Base-by-base conservation (phyloP, 345 rosid species). In the Rhodamnia argentea region DNA sequence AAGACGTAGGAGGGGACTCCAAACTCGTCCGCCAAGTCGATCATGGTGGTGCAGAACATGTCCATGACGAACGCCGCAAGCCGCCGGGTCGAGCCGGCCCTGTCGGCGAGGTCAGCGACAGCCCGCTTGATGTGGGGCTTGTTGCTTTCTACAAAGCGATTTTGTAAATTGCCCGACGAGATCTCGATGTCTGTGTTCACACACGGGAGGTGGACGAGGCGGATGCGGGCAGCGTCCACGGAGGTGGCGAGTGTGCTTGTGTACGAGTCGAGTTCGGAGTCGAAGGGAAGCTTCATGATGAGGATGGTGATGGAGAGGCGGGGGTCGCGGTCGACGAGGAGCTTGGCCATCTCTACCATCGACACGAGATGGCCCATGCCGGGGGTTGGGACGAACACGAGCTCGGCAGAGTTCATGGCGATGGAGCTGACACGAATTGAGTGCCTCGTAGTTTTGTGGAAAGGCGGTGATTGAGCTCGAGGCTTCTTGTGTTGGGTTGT, bases 291-390 rank as follows among this genome's bases (percentile, higher is more conserved):
- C 7, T 78, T 85, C 70, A 92, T 85, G 87, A 92, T 85, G 78
- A 93, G 26, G 83, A 94, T 29, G 26, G 94, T 91, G 87, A 92
- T 40, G 20, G 90, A 93, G 87, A 94, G 87, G 26, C 89, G 82
- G 56, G 88, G 85, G 55, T 92, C 88, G 10, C 86, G 91, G 58
- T 89, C 85, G 26, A 92, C 86, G 26, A 92, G 89, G 29, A 88
- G 90, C 89, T 90, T 91, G 14, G 94, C 94, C 0, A 90, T 56
- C 88, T 93, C 92, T 29, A 89, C 87, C n/a, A 82, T 18, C 24
- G 94, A 86, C 5, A 86, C 86, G 29, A 93, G 84, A 82, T 94
- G 94, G 89, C 94, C 96, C 2, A 83, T 87, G 16, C 86, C 93
- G 1, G 86, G 85, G 14, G 47, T 4, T 14, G 86, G 56, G 42